Evolutionary conservation across 192 early-diverging fungal genomes (phyloP).

Genomic region (Irineochytrium annulatum): DNA sequence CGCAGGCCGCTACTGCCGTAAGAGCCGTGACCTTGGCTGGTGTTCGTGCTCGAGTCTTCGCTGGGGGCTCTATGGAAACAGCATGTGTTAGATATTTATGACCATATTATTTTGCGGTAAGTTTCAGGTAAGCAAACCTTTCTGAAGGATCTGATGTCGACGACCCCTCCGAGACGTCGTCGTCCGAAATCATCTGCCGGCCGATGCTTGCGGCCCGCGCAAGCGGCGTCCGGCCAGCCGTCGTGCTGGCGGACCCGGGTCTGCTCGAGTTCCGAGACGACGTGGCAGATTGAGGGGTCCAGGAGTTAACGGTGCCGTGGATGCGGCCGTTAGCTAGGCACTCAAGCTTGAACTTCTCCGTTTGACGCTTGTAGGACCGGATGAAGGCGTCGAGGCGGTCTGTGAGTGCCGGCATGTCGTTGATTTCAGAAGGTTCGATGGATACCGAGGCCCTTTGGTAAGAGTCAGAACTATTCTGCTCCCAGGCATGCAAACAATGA

Average conservation of each 20-base stretch:
- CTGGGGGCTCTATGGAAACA: too few relatives aligned
- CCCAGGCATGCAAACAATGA: background rate
- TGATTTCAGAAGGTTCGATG: background rate
- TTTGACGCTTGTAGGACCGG: conserved; percentile 14
- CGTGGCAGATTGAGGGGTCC: conserved; percentile 4
- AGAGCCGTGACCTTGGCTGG: background rate
- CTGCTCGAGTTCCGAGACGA: background rate
- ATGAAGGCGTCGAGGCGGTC: conserved; percentile 10
- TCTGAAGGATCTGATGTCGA: background rate
- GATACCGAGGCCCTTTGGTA: background rate
- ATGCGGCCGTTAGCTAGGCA: conserved; percentile 5
- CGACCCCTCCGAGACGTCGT: background rate
- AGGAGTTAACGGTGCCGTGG: background rate
- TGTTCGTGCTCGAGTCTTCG: background rate
- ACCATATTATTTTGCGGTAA: too few relatives aligned
- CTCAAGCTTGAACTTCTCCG: conserved; percentile 15
- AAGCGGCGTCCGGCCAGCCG: background rate
- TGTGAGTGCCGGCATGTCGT: conserved; percentile 1
- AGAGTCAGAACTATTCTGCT: background rate
- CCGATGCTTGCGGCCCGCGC: background rate
- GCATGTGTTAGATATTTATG: too few relatives aligned
- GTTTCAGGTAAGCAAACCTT: too few relatives aligned
- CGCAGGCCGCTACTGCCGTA: background rate
- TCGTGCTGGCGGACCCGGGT: background rate
- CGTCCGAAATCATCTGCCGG: background rate